Percentiles rank a stretch among this genome's conserved stretches.
These are phyloP conservation scores for Cordyceps javanica DNA, from an alignment of 2,329 filamentous ascomycete species.

Conservation along the genomic window DNA sequence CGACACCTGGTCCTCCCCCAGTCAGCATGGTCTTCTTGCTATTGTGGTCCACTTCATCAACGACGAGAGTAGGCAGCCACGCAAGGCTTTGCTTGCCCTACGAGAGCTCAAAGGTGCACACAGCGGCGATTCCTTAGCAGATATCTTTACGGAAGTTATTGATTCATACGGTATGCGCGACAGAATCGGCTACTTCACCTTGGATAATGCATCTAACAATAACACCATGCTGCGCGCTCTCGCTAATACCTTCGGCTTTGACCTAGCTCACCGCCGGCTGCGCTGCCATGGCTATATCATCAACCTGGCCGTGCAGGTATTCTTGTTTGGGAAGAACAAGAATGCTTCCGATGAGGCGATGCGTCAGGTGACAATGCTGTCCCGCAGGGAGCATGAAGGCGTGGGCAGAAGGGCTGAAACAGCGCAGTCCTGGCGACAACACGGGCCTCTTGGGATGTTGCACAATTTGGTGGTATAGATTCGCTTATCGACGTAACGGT, in stretches of 20 bases:
- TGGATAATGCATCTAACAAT: slow-evolving; percentile 17
- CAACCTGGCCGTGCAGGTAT: slow-evolving; percentile 9
- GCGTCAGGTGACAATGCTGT: neutral
- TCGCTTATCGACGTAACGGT: neutral
- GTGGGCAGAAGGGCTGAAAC: neutral
- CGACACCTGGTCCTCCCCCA: neutral
- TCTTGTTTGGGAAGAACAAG: slow-evolving; percentile 3
- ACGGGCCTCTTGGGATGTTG: neutral
- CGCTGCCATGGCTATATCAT: slow-evolving; percentile 11
- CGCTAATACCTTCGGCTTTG: slow-evolving; percentile 12
- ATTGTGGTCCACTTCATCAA: neutral
- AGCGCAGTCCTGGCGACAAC: neutral
- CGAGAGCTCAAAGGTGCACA: slow-evolving; percentile 12
- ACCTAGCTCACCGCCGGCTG: neutral
- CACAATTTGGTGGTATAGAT: slow-evolving; percentile 9
- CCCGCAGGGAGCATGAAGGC: neutral
- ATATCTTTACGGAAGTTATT: slow-evolving; percentile 9
- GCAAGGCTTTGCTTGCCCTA: neutral
- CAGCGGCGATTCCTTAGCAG: slow-evolving; percentile 10
- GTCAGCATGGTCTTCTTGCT: neutral
- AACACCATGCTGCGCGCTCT: slow-evolving; percentile 15
- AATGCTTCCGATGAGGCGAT: slow-evolving; percentile 5
- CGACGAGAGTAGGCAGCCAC: neutral
- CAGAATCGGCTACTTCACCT: slow-evolving; percentile 11
- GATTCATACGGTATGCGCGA: slow-evolving; percentile 10